Evolutionary conservation across 2,329 filamentous ascomycete genomes (phyloP), one percentile per base, ranked within the genome.

Genomic region (Alternaria sp.): DNA sequence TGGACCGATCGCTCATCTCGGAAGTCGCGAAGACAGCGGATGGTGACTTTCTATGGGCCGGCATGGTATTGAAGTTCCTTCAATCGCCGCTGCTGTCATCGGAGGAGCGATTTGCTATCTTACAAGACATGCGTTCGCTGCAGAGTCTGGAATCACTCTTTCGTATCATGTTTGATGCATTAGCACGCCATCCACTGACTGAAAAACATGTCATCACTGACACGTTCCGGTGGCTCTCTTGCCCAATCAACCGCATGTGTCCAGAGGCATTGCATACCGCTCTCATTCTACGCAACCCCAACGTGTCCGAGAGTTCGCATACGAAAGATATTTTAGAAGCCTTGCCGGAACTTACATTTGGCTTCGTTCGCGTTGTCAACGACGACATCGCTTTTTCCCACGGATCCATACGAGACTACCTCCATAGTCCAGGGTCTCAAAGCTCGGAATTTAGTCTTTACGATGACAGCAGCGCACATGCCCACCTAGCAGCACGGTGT

Each of bases 21-120:
- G 39, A 63, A 9, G 51, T 73, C 14, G 65, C 70, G 11, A 49
- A 54, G 16, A 51, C 51, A 42, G 62, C 70, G n/a, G 62, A 70
- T 26, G 73, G 74, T 7, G 57, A 66, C n/a, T 75, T 76, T 51
- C 59, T 75, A 7, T 75, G 73, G 74, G 70, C 70, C 3, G 65
- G 47, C 38, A 54, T 69, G 44, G 52, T 75, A 2, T 24, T 74
- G 7, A 69, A 65, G 18, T 68, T 72, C 44, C 56, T 76, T 8
- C 63, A 67, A 16, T 74, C 71, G 8, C 63, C 68, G 7, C 43
- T 59, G 22, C 58, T 76, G 12, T 67, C 73, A 8, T 64, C 72
- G n/a, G 61, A 71, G 20, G 71, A 76, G 49, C 64, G 73, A 43
- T 48, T 67, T 18, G 14, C 51, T 4, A 48, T 67, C 22, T 52